These are phyloP conservation scores for Mortierella sp. DNA, from an alignment of 371 early-diverging fungal genomes.

Conservation along the genomic window DNA sequence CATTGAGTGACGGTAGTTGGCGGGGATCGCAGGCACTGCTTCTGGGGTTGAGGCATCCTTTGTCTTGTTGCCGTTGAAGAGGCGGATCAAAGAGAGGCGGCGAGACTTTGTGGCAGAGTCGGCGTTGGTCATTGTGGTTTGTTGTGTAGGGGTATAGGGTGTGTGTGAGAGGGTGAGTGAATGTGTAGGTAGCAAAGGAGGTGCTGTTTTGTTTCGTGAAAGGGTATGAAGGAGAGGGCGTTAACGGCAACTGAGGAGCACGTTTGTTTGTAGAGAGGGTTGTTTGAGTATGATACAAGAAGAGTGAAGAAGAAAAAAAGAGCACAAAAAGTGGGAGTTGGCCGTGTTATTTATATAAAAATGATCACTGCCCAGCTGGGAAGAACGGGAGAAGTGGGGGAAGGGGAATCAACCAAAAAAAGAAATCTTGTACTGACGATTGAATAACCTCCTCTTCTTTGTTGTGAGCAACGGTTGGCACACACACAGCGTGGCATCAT, in stretches of 20 bases:
- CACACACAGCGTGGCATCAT: slow-evolving; percentile 8
- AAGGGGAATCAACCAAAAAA: slow-evolving; percentile 7
- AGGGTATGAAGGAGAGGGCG: neutral
- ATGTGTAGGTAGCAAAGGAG: neutral
- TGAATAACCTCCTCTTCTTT: neutral
- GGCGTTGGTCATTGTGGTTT: slow-evolving; percentile 16
- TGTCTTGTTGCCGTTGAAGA: slow-evolving; percentile 44
- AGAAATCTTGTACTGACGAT: neutral
- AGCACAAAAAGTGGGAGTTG: neutral
- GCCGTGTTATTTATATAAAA: neutral
- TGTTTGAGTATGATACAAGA: slow-evolving; percentile 7
- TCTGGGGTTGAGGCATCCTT: slow-evolving; percentile 17
- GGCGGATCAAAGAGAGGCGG: slow-evolving; percentile 47
- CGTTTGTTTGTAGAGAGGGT: neutral
- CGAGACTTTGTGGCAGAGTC: slow-evolving; percentile 28
- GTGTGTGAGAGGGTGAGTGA: neutral
- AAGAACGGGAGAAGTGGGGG: slow-evolving; percentile 4
- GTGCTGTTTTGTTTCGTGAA: slow-evolving; percentile 10
- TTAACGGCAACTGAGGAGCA: neutral
- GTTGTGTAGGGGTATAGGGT: slow-evolving; percentile 20
- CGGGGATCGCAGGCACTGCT: slow-evolving; percentile 35
- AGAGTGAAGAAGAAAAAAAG: slow-evolving; percentile 12
- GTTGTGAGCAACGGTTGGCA: neutral
- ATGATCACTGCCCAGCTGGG: neutral
- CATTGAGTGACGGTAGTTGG: slow-evolving; percentile 52